phyloP scores from a whole-genome alignment of 1,139 yeast species.

The Pichia sp. region DNA sequence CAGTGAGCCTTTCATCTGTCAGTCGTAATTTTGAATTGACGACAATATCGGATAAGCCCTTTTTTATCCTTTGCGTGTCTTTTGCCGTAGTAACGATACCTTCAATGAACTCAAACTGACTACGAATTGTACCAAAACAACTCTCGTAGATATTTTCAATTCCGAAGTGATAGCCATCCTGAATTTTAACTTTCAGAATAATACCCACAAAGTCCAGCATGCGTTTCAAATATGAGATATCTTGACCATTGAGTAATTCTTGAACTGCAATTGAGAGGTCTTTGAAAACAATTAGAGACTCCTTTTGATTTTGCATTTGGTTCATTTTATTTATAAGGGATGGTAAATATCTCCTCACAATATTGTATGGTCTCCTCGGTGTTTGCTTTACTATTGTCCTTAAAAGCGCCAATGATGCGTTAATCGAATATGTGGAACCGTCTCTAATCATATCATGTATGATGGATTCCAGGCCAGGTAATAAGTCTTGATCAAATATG shows the following conservation, averaged over 20 bases:
- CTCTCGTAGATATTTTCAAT: slow-evolving; percentile 1
- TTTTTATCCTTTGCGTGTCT: slow-evolving; percentile 7
- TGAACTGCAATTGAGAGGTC: slow-evolving; percentile 6
- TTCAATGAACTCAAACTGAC: slow-evolving; percentile 10
- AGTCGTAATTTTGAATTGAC: slow-evolving; percentile 4
- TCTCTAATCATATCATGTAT: slow-evolving; percentile 17
- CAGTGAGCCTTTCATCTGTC: not conserved
- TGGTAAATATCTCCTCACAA: slow-evolving; percentile 16
- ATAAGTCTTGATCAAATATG: slow-evolving; percentile 23
- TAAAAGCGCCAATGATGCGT: slow-evolving; percentile 10
- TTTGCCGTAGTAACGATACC: slow-evolving; percentile 5
- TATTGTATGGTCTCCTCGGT: slow-evolving; percentile 16
- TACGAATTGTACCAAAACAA: slow-evolving; percentile 2
- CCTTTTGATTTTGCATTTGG: slow-evolving; percentile 4
- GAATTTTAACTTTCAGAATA: slow-evolving; percentile 5
- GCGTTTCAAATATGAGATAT: slow-evolving; percentile 10
- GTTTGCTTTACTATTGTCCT: slow-evolving; percentile 8
- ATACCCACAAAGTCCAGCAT: slow-evolving; percentile 11
- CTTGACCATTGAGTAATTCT: slow-evolving; percentile 10
- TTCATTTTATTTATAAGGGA: slow-evolving; percentile 15
- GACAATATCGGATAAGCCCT: slow-evolving; percentile 5
- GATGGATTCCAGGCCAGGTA: slow-evolving; percentile 17
- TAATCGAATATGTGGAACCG: slow-evolving; percentile 7
- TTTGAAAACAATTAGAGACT: slow-evolving; percentile 2
- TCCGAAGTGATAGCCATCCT: not conserved